These are phyloP conservation scores for Aspergillus aculeatinus DNA, from an alignment of 2,329 filamentous ascomycete genomes.

Conservation along the genomic window DNA sequence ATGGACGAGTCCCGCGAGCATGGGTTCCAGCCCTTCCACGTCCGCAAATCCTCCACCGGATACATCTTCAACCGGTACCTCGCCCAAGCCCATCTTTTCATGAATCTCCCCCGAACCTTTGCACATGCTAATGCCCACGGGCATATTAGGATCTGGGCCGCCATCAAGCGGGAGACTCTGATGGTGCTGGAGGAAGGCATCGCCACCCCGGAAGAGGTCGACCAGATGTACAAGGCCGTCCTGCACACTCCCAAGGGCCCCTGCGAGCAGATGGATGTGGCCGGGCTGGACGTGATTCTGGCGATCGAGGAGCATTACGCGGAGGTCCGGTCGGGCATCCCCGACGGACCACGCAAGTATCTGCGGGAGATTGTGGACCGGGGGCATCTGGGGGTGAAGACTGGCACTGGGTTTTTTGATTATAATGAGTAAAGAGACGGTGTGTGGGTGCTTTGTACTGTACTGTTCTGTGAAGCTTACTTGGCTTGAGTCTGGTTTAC, in stretches of 20 bases:
- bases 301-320: conserved; percentile 44
- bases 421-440: background rate
- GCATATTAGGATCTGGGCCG: conserved; percentile 40
- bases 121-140: background rate
- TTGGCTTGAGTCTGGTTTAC: background rate
- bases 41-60: conserved; percentile 37
- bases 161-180: conserved; percentile 44
- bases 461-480: background rate
- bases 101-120: background rate
- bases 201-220: conserved; percentile 37
- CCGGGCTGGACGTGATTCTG: conserved; percentile 42
- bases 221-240: conserved; percentile 39
- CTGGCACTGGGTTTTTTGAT: conserved; percentile 7
- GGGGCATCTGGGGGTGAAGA: conserved; percentile 5
- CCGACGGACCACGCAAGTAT: conserved; percentile 1
- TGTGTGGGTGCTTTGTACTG: background rate
- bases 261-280: conserved; percentile 44
- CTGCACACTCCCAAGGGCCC: conserved; percentile 38
- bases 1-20: conserved; percentile 30
- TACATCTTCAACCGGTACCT: conserved; percentile 42
- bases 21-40: conserved; percentile 40
- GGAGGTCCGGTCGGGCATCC: conserved; percentile 1
- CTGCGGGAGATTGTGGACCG: conserved; percentile 5
- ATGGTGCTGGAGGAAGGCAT: conserved; percentile 37
- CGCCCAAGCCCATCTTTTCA: no score